Evolutionary conservation across 2,329 filamentous ascomycete species (phyloP).

Genomic region (Akanthomyces dipterigenus): DNA sequence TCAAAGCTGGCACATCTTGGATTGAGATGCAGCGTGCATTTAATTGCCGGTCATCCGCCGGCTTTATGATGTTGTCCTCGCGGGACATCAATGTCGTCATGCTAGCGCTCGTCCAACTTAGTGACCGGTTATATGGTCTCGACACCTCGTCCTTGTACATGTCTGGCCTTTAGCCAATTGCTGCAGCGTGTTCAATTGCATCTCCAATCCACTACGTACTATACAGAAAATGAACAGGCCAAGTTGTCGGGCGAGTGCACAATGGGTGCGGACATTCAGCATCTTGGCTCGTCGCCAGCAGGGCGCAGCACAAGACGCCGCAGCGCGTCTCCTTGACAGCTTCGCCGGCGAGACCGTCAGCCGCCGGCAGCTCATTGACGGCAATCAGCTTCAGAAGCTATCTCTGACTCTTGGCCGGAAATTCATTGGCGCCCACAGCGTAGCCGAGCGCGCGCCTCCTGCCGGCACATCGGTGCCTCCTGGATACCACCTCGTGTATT

Average conservation of each 20-base stretch:
- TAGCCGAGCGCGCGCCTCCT: slow-evolving; percentile 31
- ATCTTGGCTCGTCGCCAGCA: not conserved
- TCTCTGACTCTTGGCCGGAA: slow-evolving; percentile 49
- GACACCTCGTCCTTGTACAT: not conserved
- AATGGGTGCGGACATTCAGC: not conserved
- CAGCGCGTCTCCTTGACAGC: slow-evolving; percentile 25
- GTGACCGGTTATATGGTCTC: slow-evolving; percentile 4
- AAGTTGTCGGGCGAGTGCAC: not conserved
- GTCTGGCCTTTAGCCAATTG: not conserved
- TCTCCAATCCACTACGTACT: too few species aligned
- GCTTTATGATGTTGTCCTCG: slow-evolving; percentile 9
- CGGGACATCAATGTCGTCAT: not conserved
- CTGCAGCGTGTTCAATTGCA: not conserved
- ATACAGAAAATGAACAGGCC: not conserved
- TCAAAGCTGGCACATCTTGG: not conserved
- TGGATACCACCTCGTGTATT: slow-evolving; percentile 58
- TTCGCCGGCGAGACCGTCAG: slow-evolving; percentile 22
- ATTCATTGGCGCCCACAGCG: slow-evolving; percentile 31
- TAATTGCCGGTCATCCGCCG: slow-evolving; percentile 1
- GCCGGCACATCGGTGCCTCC: slow-evolving; percentile 46
- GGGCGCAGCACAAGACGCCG: slow-evolving; percentile 19
- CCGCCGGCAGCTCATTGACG: slow-evolving; percentile 47
- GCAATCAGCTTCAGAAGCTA: slow-evolving; percentile 57
- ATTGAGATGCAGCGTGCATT: not conserved
- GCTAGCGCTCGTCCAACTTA: not conserved